These are phyloP conservation scores for Chrysopogon serrulatus DNA, from an alignment of 176 grass and related monocot species.

Conservation along the genomic window DNA sequence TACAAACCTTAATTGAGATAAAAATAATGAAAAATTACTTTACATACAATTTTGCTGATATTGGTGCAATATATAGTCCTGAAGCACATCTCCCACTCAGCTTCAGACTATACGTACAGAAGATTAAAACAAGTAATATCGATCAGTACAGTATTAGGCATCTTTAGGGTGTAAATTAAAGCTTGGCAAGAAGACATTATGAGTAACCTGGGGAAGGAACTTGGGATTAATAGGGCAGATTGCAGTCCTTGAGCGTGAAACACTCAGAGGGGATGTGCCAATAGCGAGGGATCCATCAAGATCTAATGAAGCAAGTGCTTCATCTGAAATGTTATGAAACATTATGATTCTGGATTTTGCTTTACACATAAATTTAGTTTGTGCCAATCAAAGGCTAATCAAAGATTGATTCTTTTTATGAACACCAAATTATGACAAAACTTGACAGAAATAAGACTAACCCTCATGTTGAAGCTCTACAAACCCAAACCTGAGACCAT, in stretches of 20 bases:
- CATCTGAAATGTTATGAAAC: conserved; percentile 8
- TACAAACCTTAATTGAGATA: not conserved
- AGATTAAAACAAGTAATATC: not conserved
- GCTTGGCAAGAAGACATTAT: not conserved
- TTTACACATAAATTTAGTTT: not conserved
- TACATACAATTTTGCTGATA: conserved; percentile 37
- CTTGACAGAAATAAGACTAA: conserved; percentile 1
- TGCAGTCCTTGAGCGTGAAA: conserved; percentile 44
- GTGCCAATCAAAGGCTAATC: too few species aligned
- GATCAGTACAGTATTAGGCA: not conserved
- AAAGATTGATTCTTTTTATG: not conserved
- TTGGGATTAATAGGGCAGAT: conserved; percentile 51
- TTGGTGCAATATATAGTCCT: conserved; percentile 53
- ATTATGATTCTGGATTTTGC: not conserved
- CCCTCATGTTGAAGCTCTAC: conserved; percentile 35
- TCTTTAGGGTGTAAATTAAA: not conserved
- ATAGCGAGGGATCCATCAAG: conserved; percentile 25
- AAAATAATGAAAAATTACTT: not conserved
- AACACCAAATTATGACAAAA: not conserved
- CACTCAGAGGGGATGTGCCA: conserved; percentile 16
- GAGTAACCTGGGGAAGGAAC: conserved; percentile 43
- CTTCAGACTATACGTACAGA: conserved; percentile 32
- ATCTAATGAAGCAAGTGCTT: conserved; percentile 23
- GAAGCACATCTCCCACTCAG: conserved; percentile 38
- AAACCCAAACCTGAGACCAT: conserved; percentile 40